Conservation (phyloP, 148 eudicot species). For the Oxyria digyna region DNA sequence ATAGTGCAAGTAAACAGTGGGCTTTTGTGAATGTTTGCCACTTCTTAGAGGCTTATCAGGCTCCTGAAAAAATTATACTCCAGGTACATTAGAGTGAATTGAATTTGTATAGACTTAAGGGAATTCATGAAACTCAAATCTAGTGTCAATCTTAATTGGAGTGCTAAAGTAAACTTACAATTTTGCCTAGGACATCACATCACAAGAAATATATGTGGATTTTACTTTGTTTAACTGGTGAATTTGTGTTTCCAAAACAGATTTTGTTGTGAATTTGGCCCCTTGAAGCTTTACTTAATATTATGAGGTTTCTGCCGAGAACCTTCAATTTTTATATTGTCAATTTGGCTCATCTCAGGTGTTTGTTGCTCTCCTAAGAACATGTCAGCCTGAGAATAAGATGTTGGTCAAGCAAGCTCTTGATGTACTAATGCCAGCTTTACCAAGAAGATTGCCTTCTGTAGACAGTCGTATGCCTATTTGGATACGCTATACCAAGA, state of each 20-base stretch:
- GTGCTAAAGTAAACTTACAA: neutral
- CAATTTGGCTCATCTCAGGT: conserved; percentile 35
- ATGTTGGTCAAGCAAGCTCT: conserved; percentile 99
- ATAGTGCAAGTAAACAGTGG: conserved; percentile 99
- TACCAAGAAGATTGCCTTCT: conserved; percentile 81
- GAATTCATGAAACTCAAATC: neutral
- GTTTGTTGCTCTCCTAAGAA: conserved; percentile 91
- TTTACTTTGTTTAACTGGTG: neutral
- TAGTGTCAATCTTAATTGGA: neutral
- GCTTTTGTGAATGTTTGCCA: conserved; percentile 99
- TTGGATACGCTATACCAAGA: conserved; percentile 97
- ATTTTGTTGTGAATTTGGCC: neutral
- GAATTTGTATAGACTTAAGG: neutral
- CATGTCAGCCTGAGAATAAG: conserved; percentile 97
- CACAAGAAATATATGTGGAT: neutral
- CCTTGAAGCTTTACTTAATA: neutral
- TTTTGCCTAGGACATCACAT: neutral
- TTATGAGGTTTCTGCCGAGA: neutral
- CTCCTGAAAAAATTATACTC: conserved; percentile 95
- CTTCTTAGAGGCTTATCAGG: conserved; percentile 97
- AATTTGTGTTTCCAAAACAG: neutral
- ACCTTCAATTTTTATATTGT: neutral
- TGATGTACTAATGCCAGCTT: conserved; percentile 96
- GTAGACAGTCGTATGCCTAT: conserved; percentile 99
- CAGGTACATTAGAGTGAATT: conserved; percentile 40